Base-by-base conservation (phyloP, 257 asterid species). In the Ilex aquifolium region DNA sequence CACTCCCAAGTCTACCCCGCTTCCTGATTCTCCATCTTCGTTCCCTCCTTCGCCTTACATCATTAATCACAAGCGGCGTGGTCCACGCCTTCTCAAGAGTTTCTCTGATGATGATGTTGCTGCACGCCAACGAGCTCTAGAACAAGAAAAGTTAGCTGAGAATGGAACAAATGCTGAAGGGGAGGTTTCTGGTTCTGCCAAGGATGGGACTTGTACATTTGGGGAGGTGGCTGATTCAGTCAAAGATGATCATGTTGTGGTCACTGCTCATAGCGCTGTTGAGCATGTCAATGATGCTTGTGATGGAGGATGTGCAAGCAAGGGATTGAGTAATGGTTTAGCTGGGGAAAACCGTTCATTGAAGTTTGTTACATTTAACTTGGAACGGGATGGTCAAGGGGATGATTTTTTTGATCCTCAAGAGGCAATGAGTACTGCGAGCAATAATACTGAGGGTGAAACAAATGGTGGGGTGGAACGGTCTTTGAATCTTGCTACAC, bases 21-120 rank as follows among this genome's bases (percentile, higher is more conserved):
- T 92, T 65, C 97, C 95, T 27, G 98, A 85, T 79, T 77, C 97
- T 57, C 97, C 91, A 3, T 88, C 95, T 46, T 85, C 95, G 5
- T 92, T 81, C 67, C 87, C 91, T 13, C 95, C 97, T 5, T 88
- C 98, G 0, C 98, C 97, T 60, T 92, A 92, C 71, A 76, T 91
- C 65, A 69, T 91, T 63, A 88, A 88, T 72, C 98, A 91, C 82
- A 91, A 91, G 81, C 75, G 96, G 30, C 79, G 98, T 73, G 98
- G 96, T 70, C 96, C 98, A 49, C 76, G 96, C 5, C 93, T 91
- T 64, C 77, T 82, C 71, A 88, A 91, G 83, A 82, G 88, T 76
- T 84, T 72, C 77, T 82, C 98, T 3, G 88, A 84, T 72, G 83
- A 77, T 64, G 95, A 88, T 64, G 87, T 88, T 62, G 82, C 70